Evolutionary conservation across 2,329 filamentous ascomycete genomes (phyloP).

Genomic region (Arthroderma uncinatum): DNA sequence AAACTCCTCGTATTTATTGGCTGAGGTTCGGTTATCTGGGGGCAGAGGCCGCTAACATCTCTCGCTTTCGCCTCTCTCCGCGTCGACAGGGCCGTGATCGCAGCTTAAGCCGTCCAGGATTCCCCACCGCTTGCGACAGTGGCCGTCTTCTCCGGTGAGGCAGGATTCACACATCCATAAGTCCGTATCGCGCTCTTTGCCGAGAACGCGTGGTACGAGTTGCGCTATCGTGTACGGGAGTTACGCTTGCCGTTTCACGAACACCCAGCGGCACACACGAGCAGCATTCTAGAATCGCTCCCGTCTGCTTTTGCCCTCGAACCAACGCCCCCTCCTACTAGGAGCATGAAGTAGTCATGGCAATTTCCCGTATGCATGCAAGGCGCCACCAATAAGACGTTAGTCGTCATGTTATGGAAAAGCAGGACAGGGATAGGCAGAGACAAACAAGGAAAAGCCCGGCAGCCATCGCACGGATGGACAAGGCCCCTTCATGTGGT

Average conservation of each 20-base stretch:
- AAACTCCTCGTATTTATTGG: background rate
- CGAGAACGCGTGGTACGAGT: background rate
- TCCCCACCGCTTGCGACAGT: slow-evolving; percentile 1
- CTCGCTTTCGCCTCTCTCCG: background rate
- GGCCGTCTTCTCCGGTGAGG: background rate
- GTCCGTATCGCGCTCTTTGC: background rate
- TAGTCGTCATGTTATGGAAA: background rate
- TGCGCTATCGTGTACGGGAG: background rate
- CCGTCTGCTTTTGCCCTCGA: background rate
- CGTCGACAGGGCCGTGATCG: background rate
- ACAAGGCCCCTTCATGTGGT: background rate
- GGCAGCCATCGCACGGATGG: background rate
- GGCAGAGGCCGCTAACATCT: background rate
- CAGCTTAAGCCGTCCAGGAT: background rate
- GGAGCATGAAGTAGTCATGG: background rate
- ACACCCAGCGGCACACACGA: background rate
- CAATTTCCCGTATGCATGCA: background rate
- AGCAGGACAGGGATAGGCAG: background rate
- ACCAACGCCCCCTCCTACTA: background rate
- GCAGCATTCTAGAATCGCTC: background rate
- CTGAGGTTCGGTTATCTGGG: slow-evolving; percentile 1
- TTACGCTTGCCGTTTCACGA: background rate
- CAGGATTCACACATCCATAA: background rate
- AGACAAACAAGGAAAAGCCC: slow-evolving; percentile 1
- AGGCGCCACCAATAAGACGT: background rate